A percentile compares a stretch with the other conserved stretches of the same genome.
Evolutionary conservation across 1,284 basidiomycete species (phyloP).

Genomic region (Amylostereum areolatum): DNA sequence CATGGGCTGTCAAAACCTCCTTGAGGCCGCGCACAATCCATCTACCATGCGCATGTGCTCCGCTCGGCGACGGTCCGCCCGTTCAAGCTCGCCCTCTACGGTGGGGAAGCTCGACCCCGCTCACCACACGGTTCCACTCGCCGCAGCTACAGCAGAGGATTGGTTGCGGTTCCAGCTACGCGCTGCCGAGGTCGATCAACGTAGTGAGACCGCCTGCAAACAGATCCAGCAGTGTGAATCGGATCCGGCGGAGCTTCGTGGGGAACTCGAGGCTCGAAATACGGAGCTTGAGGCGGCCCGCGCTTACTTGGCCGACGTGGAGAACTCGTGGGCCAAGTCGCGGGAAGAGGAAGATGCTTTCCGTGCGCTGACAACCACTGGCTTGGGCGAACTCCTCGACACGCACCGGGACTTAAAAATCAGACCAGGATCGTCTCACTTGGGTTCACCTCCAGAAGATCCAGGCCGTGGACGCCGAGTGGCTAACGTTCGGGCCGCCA

Average conservation of each 20-base stretch:
- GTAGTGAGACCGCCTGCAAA: constrained; percentile 65
- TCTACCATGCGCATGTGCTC: constrained; percentile 91
- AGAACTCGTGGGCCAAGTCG: constrained; percentile 83
- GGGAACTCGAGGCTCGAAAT: constrained; percentile 70
- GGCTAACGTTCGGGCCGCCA: constrained; percentile 65
- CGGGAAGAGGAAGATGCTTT: constrained; percentile 87
- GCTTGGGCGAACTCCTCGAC: constrained; percentile 80
- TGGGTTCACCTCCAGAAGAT: constrained; percentile 77
- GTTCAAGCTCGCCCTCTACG: constrained; percentile 94
- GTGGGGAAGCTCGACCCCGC: constrained; percentile 89
- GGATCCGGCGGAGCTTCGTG: constrained; percentile 72
- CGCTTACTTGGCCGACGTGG: constrained; percentile 63
- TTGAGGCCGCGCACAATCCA: constrained; percentile 79
- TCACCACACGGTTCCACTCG: constrained; percentile 75
- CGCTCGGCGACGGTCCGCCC: constrained; percentile 84
- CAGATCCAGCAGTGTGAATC: constrained; percentile 65
- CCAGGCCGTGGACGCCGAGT: constrained; percentile 66
- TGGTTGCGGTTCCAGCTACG: constrained; percentile 99
- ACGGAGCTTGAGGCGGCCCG: constrained; percentile 70
- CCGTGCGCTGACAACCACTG: constrained; percentile 76
- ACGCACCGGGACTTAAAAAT: constrained; percentile 72
- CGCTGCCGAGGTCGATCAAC: constrained; percentile 76
- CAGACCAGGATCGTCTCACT: constrained; percentile 74
- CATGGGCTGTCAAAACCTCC: constrained; percentile 70
- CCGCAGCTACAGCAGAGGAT: constrained; percentile 91